Conservation (phyloP, 192 early-diverging fungal species). For the Polychytrium aggregatum region DNA sequence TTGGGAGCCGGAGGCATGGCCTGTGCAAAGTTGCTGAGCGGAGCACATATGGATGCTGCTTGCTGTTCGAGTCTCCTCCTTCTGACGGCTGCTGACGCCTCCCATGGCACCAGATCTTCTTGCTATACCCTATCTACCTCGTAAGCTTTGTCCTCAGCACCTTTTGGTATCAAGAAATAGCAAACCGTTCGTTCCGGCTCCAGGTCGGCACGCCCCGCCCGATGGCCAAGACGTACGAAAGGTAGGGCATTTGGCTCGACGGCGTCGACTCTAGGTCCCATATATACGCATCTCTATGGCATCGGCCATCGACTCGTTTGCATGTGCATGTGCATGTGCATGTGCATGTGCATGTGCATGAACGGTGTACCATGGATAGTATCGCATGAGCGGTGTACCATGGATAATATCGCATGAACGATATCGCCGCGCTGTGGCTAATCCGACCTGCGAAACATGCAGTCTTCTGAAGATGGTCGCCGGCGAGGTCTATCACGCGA, state of each 20-base stretch:
- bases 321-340: no score
- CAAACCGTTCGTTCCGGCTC: slow-evolving; percentile 32
- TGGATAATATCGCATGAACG: neutral
- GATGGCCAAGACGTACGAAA: slow-evolving; percentile 16
- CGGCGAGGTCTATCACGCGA: slow-evolving; percentile 28
- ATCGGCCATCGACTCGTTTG: no score
- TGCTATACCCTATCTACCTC: slow-evolving; percentile 43
- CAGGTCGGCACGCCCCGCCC: slow-evolving; percentile 24
- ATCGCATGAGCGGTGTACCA: neutral
- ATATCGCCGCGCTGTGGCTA: no score
- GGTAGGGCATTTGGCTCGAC: no score
- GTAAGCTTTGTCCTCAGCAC: slow-evolving; percentile 38
- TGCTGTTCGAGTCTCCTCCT: no score
- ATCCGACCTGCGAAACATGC: no score
- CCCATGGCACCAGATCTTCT: slow-evolving; percentile 37
- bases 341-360: neutral
- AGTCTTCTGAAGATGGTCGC: slow-evolving; percentile 22
- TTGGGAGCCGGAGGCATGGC: no score
- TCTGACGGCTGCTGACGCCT: neutral
- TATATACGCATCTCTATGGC: no score
- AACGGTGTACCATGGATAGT: neutral
- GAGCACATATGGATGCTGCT: no score
- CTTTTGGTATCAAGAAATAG: slow-evolving; percentile 47
- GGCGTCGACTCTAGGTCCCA: no score
- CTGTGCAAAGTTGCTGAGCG: no score